Evolutionary conservation across 495 filamentous ascomycete genomes (phyloP).

Genomic region (Bryoglossum gracile): DNA sequence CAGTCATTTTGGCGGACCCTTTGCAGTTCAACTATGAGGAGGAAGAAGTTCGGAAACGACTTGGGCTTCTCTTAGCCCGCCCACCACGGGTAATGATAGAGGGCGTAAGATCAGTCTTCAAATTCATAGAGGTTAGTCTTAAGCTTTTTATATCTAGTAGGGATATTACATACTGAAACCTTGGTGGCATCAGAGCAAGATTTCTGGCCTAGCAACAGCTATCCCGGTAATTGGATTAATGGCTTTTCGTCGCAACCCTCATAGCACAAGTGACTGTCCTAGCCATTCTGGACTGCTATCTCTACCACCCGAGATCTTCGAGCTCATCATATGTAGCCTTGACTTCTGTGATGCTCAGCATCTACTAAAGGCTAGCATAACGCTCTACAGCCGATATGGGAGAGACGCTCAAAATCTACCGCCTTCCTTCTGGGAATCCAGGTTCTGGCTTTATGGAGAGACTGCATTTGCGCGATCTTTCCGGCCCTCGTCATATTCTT

Average conservation of each 20-base stretch:
- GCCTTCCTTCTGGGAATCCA: conserved; percentile 10
- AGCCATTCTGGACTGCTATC: conserved; percentile 6
- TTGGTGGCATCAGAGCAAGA: too few relatives aligned
- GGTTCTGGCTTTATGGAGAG: conserved; percentile 10
- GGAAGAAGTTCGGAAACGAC: neutral
- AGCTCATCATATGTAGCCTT: conserved; percentile 4
- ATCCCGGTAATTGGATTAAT: too few relatives aligned
- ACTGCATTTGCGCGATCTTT: conserved; percentile 5
- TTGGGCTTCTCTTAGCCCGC: too few relatives aligned
- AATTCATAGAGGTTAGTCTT: too few relatives aligned
- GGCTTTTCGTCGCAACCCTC: too few relatives aligned
- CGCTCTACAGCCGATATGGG: conserved; percentile 7
- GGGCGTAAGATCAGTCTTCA: too few relatives aligned
- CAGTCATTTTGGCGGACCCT: conserved; percentile 3
- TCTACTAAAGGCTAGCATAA: conserved; percentile 7
- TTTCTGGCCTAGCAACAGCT: too few relatives aligned
- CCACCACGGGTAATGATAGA: too few relatives aligned
- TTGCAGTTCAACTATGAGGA: conserved; percentile 5
- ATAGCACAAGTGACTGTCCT: too few relatives aligned
- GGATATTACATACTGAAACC: too few relatives aligned
- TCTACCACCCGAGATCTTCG: conserved; percentile 7
- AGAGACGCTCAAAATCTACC: conserved; percentile 3
- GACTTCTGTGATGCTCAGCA: conserved; percentile 5
- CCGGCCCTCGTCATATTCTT: conserved; percentile 4
- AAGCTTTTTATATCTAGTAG: too few relatives aligned